These are phyloP conservation scores for Puccinia triticina DNA, from an alignment of 1,284 basidiomycete genomes.

Conservation along the genomic window DNA sequence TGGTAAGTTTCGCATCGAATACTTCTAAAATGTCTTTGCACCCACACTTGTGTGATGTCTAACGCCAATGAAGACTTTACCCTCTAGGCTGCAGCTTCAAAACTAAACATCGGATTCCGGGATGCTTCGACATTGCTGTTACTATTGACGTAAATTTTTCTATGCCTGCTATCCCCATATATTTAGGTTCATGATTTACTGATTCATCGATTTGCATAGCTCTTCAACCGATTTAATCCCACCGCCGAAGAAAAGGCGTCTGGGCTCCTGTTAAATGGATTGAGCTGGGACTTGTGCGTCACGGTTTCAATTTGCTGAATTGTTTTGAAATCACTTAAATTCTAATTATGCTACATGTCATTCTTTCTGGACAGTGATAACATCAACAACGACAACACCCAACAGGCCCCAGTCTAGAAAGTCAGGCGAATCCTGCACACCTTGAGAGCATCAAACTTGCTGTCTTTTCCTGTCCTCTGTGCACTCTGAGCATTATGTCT, in stretches of 20 bases:
- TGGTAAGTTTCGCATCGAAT: no score
- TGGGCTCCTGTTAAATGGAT: neutral
- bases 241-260: neutral
- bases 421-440: neutral
- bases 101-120: neutral
- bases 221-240: neutral
- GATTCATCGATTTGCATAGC: neutral
- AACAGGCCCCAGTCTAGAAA: neutral
- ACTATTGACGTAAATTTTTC: conserved; percentile 15
- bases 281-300: conserved; percentile 14
- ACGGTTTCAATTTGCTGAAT: neutral
- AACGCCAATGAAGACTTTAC: neutral
- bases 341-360: neutral
- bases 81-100: conserved; percentile 27
- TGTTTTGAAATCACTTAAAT: neutral
- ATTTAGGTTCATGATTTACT: neutral
- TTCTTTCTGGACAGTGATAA: neutral
- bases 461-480: no score
- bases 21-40: neutral
- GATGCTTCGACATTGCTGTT: conserved; percentile 28
- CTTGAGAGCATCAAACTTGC: no score
- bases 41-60: neutral
- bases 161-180: neutral
- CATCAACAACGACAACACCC: neutral
- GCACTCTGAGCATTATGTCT: no score